phyloP scores from a whole-genome alignment of 2,329 filamentous ascomycete species.

The Atkinsonella hypoxylon region DNA sequence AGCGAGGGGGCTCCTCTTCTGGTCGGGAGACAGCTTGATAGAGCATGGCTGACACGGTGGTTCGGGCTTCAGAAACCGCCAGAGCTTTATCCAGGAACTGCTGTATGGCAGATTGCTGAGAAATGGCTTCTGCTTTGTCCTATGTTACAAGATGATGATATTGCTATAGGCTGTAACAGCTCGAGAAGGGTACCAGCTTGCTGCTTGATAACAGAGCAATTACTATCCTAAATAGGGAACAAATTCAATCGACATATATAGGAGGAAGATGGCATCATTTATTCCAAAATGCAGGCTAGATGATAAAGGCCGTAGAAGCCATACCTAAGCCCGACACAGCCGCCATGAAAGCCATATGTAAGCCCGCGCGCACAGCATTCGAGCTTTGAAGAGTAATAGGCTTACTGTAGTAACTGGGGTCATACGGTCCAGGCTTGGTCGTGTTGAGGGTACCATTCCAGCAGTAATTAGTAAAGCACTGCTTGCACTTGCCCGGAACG shows the following conservation, averaged over 20 bases:
- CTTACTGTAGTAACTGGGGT: slow-evolving; percentile 16
- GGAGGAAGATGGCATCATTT: neutral
- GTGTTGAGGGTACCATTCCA: slow-evolving; percentile 66
- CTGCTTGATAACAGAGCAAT: too few species aligned
- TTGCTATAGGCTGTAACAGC: too few species aligned
- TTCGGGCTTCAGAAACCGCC: too few species aligned
- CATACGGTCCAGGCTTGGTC: slow-evolving; percentile 21
- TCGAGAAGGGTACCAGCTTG: too few species aligned
- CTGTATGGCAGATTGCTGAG: too few species aligned
- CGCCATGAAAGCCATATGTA: neutral
- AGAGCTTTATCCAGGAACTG: too few species aligned
- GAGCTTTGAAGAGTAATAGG: slow-evolving; percentile 15
- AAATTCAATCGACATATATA: neutral
- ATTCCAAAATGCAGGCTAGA: neutral
- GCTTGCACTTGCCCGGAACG: slow-evolving; percentile 58
- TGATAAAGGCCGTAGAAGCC: too few species aligned
- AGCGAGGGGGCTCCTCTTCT: neutral
- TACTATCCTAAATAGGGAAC: too few species aligned
- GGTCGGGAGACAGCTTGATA: neutral
- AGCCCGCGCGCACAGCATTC: slow-evolving; percentile 1
- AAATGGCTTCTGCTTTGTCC: too few species aligned
- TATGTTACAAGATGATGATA: too few species aligned
- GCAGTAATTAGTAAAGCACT: slow-evolving; percentile 77
- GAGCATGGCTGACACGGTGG: too few species aligned
- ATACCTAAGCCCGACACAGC: too few species aligned